Conservation (phyloP, 2,329 filamentous ascomycete genomes). For the Nannizziopsis arthrosporioides region DNA sequence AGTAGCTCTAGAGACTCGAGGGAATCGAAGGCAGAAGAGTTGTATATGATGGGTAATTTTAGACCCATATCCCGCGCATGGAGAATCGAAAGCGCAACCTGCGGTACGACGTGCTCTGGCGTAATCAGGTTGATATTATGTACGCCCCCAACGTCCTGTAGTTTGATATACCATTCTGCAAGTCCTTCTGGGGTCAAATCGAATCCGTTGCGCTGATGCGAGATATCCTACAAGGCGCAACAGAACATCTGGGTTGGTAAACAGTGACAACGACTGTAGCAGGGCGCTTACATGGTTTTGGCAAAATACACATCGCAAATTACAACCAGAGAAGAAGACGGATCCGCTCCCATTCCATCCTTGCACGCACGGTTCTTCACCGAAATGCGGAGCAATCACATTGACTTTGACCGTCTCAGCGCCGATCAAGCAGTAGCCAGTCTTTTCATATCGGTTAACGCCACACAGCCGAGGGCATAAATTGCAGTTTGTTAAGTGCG, state of each 20-base stretch:
- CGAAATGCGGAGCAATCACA: conserved; percentile 75
- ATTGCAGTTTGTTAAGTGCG: conserved; percentile 67
- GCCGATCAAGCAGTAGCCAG: conserved; percentile 67
- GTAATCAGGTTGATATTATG: conserved; percentile 86
- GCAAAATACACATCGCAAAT: conserved; percentile 60
- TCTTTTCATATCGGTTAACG: conserved; percentile 69
- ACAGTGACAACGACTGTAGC: not conserved
- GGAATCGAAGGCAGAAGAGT: conserved; percentile 72
- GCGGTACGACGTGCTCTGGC: conserved; percentile 75
- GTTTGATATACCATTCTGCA: conserved; percentile 69
- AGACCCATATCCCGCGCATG: conserved; percentile 60
- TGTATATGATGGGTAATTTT: conserved; percentile 66
- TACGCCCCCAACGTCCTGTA: conserved; percentile 67
- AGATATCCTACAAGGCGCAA: conserved; percentile 47
- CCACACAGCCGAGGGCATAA: conserved; percentile 66
- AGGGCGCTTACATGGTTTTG: conserved; percentile 51
- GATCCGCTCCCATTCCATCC: conserved; percentile 68
- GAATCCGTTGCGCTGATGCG: conserved; percentile 69
- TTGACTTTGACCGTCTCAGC: conserved; percentile 63
- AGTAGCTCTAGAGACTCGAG: conserved; percentile 58
- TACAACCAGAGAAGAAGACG: conserved; percentile 72
- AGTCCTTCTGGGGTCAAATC: conserved; percentile 68
- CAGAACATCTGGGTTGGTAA: not conserved
- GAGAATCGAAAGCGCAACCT: conserved; percentile 66
- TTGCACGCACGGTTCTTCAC: conserved; percentile 73